Base-by-base conservation (phyloP, 352 stramenopile species). In the Phytophthora sp. region DNA sequence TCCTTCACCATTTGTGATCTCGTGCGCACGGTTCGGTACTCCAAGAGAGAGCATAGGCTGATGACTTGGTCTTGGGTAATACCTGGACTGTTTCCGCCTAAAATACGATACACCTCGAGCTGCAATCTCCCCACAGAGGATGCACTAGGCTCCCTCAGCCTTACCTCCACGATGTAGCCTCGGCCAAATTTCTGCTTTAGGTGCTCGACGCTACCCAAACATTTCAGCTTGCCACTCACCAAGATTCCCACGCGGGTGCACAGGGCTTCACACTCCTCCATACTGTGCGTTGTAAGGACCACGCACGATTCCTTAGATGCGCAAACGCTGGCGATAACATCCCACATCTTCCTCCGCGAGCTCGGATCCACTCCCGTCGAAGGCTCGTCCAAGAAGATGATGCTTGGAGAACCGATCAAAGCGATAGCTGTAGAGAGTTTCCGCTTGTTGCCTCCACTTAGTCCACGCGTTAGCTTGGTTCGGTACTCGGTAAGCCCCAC, bases 301-400 rank as follows among this genome's bases (percentile, higher is more conserved):
- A 94, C 86, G 5, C 76, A 67, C n/a, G 63, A 75, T 37, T 75
- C 61, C 23, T 84, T 82, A 12, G 63, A 24, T 17, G 77, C 82
- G 3, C 82, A 82, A 5, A 95, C 91, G 43, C 54, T 65, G 5
- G 84, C 72, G 54, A 98, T 97, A 7, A 98, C 91, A 45, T 98
- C 87, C 95, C 95, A 98, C 81, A 98, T 94, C 55, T 91, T 88
- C 42, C 95, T 86, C n/a, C 95, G 82, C 1, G 94, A 90, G 17
- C 93, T 91, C 2, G 96, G 90, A 53, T 98, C 95, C 70, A 99
- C 93, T 27, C 95, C 95, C 5, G 96, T 97, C 23, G 84, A 96
- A 55, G 92, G 96, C 67, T 99, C 97, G 60, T 99, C 97, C 13
- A 99, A 65, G 50, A 99, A 95, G 18, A 99, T 76, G 48, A 99